phyloP scores from a whole-genome alignment of 805 yeast genomes.

The Myxozyma monticola region DNA sequence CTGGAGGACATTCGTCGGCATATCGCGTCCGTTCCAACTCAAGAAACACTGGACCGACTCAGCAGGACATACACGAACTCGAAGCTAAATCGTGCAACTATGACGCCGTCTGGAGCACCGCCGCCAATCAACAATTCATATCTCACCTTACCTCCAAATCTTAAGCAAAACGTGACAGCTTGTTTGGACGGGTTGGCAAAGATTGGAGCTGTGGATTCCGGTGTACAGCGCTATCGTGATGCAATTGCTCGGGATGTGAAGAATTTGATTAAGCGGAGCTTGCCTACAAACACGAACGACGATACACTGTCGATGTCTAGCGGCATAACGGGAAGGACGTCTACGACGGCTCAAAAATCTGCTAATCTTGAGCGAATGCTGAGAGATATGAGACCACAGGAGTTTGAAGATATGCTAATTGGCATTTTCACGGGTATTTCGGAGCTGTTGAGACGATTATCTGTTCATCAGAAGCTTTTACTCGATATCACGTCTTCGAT shows the following conservation, averaged over 20 bases:
- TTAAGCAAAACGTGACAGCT: constrained; percentile 47
- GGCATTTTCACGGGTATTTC: constrained; percentile 62
- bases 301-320: constrained; percentile 38
- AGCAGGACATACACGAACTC: constrained; percentile 33
- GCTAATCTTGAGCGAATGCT: constrained; percentile 50
- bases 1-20: constrained; percentile 63
- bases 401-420: constrained; percentile 70
- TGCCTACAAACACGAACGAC: constrained; percentile 52
- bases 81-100: constrained; percentile 13
- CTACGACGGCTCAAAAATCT: constrained; percentile 40
- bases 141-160: constrained; percentile 42
- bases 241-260: constrained; percentile 70
- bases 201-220: constrained; percentile 39
- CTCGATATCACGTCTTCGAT: constrained; percentile 65
- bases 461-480: constrained; percentile 74
- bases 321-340: constrained; percentile 32
- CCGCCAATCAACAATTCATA: constrained; percentile 42
- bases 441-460: constrained; percentile 71
- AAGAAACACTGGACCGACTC: constrained; percentile 55
- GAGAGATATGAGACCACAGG: constrained; percentile 66
- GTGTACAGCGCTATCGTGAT: constrained; percentile 67
- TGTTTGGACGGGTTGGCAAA: constrained; percentile 55
- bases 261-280: constrained; percentile 60
- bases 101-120: constrained; percentile 14
- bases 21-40: constrained; percentile 49